Evolutionary conservation across 768 basidiomycete species (phyloP), one percentile per base, ranked within the genome.

Genomic region (Sarcodon aspratus): DNA sequence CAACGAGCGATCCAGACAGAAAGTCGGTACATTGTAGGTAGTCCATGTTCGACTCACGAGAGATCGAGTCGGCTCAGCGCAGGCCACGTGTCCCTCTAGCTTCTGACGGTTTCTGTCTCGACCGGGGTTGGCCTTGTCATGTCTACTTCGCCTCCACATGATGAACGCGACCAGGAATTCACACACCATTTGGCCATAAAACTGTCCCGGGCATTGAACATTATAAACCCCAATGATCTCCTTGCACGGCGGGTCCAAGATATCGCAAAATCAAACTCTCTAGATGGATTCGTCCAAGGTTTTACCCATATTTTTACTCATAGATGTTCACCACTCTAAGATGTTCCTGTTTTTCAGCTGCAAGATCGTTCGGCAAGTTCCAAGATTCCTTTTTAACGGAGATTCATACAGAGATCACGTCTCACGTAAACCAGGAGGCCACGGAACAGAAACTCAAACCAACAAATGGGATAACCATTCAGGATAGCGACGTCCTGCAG

Each of bases 341-440:
- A 45, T 34, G n/a, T 31, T 35, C 45, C 33, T 7, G 10, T 8
- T 15, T n/a, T 48, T 1, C 55, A 82, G 88, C 89, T 55, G 84
- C 85, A 33, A 76, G 72, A 53, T 69, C 82, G 33, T 94, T 96
- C 68, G 91, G 89, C 62, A 87, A 87, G 71, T 93, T 94, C 60
- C 74, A 82, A 59, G 78, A 80, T 59, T 77, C 80, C 34, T 86
- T 88, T 58, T 70, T 94, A 47, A 69, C 76, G 37, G 85, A 90
- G 54, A 65, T 94, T 7, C 86, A 91, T 68, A 71, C 75, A 58
- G 85, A 92, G 62, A 85, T 91, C 53, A 67, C 80, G 60, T 76
- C 78, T 53, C 85, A 87, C 69, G 71, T 69, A 50, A 73, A 79
- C 67, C 78, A 83, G 72, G 72, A 82, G 65, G 68, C 71, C 36